Evolutionary conservation across 169 alveolate species (phyloP).

Genomic region (Neospora caninum): DNA sequence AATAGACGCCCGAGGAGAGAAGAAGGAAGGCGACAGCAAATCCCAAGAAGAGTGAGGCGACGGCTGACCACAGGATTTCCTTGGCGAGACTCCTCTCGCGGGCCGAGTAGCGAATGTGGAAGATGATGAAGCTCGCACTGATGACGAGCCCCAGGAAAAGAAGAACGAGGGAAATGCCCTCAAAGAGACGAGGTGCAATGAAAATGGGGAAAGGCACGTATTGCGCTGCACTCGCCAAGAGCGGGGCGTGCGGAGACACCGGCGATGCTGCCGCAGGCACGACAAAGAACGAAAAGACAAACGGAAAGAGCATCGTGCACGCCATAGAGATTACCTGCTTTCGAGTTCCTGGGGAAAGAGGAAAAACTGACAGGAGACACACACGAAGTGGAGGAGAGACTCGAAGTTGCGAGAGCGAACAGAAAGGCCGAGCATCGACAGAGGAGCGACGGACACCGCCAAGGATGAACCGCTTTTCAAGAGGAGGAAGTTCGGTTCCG

Average conservation of each 20-base stretch:
- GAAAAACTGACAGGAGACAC: no score
- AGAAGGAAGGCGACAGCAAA: constrained; percentile 7
- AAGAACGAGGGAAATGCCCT: background rate
- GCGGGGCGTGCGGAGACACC: background rate
- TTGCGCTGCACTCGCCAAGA: no score
- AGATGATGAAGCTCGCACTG: constrained; percentile 26
- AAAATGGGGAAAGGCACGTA: background rate
- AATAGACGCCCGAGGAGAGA: constrained; percentile 1
- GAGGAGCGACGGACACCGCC: no score
- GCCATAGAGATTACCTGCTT: no score
- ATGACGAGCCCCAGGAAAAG: background rate
- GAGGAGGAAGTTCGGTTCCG: no score
- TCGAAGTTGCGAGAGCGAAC: no score
- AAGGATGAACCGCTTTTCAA: no score
- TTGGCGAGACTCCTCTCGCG: background rate
- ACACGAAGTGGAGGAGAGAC: no score
- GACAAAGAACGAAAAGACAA: no score
- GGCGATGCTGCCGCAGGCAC: background rate
- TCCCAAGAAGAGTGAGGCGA: constrained; percentile 1
- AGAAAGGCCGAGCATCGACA: no score
- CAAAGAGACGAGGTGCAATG: background rate
- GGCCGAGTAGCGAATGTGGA: background rate
- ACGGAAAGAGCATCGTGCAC: no score
- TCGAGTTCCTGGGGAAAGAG: no score
- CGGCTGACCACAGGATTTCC: constrained; percentile 1